Base-by-base conservation (phyloP, 2,329 filamentous ascomycete species). In the Fonsecaea pedrosoi region DNA sequence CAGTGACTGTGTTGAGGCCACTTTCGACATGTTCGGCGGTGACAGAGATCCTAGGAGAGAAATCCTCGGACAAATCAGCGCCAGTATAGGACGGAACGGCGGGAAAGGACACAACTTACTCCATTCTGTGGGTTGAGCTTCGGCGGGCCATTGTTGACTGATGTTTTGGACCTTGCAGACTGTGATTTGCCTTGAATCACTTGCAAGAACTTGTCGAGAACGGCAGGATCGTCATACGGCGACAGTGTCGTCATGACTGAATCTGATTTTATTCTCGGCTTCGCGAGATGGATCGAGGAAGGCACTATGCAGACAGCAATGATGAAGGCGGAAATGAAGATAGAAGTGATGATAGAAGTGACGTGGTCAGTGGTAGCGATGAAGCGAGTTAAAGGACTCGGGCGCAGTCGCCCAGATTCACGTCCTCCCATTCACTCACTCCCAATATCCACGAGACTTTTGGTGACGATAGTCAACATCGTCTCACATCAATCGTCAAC, bases 51-150 rank as follows among this genome's bases (percentile, higher is more conserved):
- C 3, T n/a, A 7, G 60, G 48, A 34, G 35, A 32, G 38, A 57
- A 37, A 9, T 57, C 40, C 58, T 65, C 42, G 21, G 18, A 48
- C 10, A 42, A 60, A 35, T 65, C 37, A 65, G 56, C 35, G 42
- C 10, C 3, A 30, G 50, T 18, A 54, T 2, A 2, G 25, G 40
- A 4, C 54, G 9, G 32, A 21, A 12, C 0, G 12, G 12, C 21
- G 1, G 34, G 9, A 4, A 15, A 37, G n/a, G n/a, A 15, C 12
- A 21, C n/a, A 12, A 40, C 45, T n/a, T 42, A 62, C 60, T n/a
- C 21, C 13, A 35, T 21, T 48, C 25, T 45, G 48, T 45, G 60
- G 50, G 12, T 48, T 45, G 18, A 55, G 15, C 35, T 34, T 48
- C 21, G 60, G 48, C 21, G 7, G 8, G 3, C 12, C 2, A 0